These are phyloP conservation scores for Centaurea solstitialis DNA, from an alignment of 129 eudicot species.

Conservation along the genomic window DNA sequence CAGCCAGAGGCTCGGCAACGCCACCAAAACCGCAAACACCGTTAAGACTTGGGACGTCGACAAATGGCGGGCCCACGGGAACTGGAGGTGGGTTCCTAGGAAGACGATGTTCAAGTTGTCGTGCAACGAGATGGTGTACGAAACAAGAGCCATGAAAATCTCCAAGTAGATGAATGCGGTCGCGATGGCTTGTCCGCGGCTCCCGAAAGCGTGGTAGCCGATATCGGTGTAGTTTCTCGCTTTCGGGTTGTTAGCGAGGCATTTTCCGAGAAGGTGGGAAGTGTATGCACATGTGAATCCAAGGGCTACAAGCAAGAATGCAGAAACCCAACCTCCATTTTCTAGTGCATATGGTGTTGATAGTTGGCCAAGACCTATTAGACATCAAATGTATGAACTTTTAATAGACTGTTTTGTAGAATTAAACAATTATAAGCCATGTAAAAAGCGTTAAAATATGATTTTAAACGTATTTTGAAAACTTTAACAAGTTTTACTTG, in stretches of 20 bases:
- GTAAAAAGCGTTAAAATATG: too few relatives aligned
- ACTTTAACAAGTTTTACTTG: too few relatives aligned
- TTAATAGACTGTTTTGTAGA: too few relatives aligned
- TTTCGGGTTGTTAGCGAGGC: slow-evolving; percentile 56
- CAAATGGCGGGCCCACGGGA: slow-evolving; percentile 34
- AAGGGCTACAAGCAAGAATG: slow-evolving; percentile 63
- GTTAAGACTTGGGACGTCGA: slow-evolving; percentile 65
- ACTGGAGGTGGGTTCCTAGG: slow-evolving; percentile 36
- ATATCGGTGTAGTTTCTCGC: slow-evolving; percentile 71
- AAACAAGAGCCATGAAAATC: slow-evolving; percentile 88
- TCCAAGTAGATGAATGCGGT: slow-evolving; percentile 69
- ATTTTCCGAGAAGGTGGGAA: slow-evolving; percentile 76
- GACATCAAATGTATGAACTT: too few relatives aligned
- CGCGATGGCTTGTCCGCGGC: slow-evolving; percentile 54
- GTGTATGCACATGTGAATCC: slow-evolving; percentile 62
- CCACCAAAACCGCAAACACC: slow-evolving; percentile 61
- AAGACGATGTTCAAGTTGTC: slow-evolving; percentile 73
- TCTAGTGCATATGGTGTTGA: slow-evolving; percentile 84
- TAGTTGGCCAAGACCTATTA: slow-evolving; percentile 81
- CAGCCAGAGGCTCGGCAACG: slow-evolving; percentile 84
- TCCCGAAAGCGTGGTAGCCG: slow-evolving; percentile 69
- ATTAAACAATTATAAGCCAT: too few relatives aligned
- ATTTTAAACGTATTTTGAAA: too few relatives aligned
- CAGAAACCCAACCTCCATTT: slow-evolving; percentile 83
- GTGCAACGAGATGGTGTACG: slow-evolving; percentile 94